Conservation (phyloP, 257 asterid genomes). For the Haberlea rhodopensis region DNA sequence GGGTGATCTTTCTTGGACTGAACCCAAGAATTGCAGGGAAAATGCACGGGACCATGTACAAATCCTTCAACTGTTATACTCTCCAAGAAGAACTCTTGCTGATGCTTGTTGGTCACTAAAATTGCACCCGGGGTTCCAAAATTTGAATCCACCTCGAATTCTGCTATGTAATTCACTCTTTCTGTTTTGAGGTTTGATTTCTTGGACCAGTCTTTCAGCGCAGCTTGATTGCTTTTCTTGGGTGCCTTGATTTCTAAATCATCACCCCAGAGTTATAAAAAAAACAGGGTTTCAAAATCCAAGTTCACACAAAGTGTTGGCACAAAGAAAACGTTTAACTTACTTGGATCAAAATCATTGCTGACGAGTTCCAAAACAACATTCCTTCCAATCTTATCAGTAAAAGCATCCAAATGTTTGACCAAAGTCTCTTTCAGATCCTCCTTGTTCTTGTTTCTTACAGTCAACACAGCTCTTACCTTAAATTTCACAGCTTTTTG, state of each 20-base stretch:
- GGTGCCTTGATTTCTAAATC: conserved; percentile 63
- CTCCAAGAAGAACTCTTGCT: conserved; percentile 80
- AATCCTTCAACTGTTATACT: conserved; percentile 86
- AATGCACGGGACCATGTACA: conserved; percentile 81
- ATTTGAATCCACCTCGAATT: conserved; percentile 64
- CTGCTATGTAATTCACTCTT: conserved; percentile 77
- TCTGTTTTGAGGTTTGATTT: conserved; percentile 73
- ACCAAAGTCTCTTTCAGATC: conserved; percentile 64
- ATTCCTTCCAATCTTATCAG: conserved; percentile 80
- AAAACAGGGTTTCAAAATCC: conserved; percentile 2
- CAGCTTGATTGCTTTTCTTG: conserved; percentile 65
- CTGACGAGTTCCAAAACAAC: conserved; percentile 73
- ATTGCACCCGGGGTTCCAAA: conserved; percentile 92
- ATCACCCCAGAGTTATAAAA: neutral
- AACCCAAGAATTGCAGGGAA: conserved; percentile 92
- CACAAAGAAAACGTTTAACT: conserved; percentile 17
- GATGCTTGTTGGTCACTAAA: conserved; percentile 71
- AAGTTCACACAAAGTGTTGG: neutral
- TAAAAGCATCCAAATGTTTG: conserved; percentile 71
- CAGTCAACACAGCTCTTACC: conserved; percentile 82
- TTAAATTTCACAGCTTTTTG: conserved; percentile 69
- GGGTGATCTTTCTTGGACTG: conserved; percentile 74
- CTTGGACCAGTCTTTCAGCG: conserved; percentile 83
- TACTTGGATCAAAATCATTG: conserved; percentile 79
- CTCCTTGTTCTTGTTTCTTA: conserved; percentile 76